phyloP scores from a whole-genome alignment of 1,284 basidiomycete genomes.

The Ganoderma resinaceum region DNA sequence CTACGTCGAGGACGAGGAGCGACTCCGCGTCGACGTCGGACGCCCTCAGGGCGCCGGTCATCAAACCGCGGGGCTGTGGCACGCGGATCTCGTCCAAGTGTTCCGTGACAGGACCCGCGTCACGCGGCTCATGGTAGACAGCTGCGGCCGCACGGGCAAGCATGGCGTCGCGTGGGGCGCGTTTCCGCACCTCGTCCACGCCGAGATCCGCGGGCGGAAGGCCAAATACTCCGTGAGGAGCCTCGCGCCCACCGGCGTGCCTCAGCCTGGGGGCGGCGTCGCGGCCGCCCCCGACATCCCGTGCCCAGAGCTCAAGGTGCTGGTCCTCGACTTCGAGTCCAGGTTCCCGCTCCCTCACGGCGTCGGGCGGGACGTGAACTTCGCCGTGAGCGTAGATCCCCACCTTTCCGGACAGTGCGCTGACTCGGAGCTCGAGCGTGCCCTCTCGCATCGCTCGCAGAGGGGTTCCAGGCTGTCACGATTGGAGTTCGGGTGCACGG shows the following conservation, averaged over 20 bases:
- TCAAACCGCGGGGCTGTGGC: no score
- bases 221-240: not conserved
- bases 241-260: not conserved
- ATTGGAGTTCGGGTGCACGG: not conserved
- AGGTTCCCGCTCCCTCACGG: no score
- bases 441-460: not conserved
- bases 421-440: not conserved
- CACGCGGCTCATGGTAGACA: not conserved
- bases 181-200: not conserved
- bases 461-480: not conserved
- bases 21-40: no score
- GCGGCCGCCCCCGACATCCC: no score
- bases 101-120: not conserved
- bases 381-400: no score
- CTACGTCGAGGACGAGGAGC: no score
- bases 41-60: no score
- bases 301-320: not conserved
- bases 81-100: not conserved
- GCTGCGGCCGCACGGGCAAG: not conserved
- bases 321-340: not conserved
- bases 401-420: no score
- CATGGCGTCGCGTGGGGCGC: not conserved
- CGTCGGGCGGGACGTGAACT: no score
- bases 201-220: not conserved
- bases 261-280: no score